Evolutionary conservation across 495 filamentous ascomycete species (phyloP).

Genomic region (Choiromyces venosus): DNA sequence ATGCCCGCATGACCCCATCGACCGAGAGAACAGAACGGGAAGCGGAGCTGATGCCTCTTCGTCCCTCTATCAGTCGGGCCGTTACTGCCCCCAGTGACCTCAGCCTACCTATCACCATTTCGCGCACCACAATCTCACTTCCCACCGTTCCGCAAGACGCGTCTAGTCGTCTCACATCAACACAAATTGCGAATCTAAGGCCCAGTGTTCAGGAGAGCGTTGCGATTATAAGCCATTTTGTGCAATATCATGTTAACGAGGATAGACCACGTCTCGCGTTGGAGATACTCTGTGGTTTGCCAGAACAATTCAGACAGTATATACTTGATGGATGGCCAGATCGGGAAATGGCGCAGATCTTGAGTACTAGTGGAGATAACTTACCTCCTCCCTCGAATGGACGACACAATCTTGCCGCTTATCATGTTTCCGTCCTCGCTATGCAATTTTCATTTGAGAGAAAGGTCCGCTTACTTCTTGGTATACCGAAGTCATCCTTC

Average conservation of each 20-base stretch:
- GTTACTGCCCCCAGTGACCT: conserved; percentile 13
- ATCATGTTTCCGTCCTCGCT: background rate
- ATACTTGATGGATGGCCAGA: conserved; percentile 36
- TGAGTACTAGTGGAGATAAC: conserved; percentile 8
- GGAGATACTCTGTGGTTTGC: conserved; percentile 25
- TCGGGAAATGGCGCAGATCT: conserved; percentile 11
- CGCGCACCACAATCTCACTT: background rate
- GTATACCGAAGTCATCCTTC: conserved; percentile 8
- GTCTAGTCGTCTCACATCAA: conserved; percentile 13
- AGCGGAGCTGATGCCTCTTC: background rate
- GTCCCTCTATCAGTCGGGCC: conserved; percentile 13
- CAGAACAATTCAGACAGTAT: conserved; percentile 20
- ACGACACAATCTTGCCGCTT: background rate
- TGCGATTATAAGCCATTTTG: conserved; percentile 13
- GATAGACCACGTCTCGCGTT: conserved; percentile 6
- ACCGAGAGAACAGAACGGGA: background rate
- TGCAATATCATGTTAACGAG: conserved; percentile 16
- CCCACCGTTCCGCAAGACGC: conserved; percentile 7
- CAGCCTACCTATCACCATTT: background rate
- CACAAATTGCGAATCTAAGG: conserved; percentile 28
- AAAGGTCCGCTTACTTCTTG: background rate
- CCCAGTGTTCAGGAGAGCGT: conserved; percentile 26
- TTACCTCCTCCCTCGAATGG: background rate
- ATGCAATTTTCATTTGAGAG: background rate
- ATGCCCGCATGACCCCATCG: conserved; percentile 29